Base-by-base conservation (phyloP, 192 early-diverging fungal species). In the Phlyctochytrium arcticum region DNA sequence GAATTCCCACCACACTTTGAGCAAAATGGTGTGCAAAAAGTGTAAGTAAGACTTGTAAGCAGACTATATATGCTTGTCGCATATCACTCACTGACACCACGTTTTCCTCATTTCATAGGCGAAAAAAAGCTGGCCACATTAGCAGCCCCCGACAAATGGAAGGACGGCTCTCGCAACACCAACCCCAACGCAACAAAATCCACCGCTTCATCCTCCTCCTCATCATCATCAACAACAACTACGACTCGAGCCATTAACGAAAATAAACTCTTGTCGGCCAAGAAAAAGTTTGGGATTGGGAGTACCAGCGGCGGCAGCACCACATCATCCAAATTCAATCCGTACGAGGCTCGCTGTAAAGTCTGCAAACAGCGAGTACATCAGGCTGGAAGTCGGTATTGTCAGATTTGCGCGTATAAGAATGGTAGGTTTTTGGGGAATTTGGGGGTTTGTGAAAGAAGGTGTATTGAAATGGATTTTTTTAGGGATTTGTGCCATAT, bases 21-120 rank as follows among this genome's bases (percentile, higher is more conserved):
- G 39, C 15, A 12, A 12, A 53, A 79, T 79, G 77, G 77, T 79
- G 8, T 79, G 77, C 59, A 55, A 69, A 48, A 79, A 76, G 42
- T 79, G 77, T 66, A 57, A 26, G 53, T 31, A 42, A 5, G n/a
- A n/a, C n/a, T n/a, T n/a, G n/a, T n/a, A n/a, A n/a, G n/a, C 4
- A 4, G 30, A 8, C 32, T 23, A 36, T 21, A 5, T 36, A 19
- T 35, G 24, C 12, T 1, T 36, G 6, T 17, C 9, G 30, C 46
- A 2, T 54, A 3, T 10, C 26, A 4, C 47, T 27, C 19, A 26
- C 50, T 49, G 5, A 8, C 44, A 15, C 10, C n/a, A n/a, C n/a
- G n/a, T n/a, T n/a, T n/a, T 35, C 15, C 36, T 24, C 10, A 31
- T 33, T 4, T 0, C 24, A 19, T 29, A 67, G 65, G 65, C 62